Base-by-base conservation (phyloP, 192 early-diverging fungal genomes). In the Backusella australiensis region DNA sequence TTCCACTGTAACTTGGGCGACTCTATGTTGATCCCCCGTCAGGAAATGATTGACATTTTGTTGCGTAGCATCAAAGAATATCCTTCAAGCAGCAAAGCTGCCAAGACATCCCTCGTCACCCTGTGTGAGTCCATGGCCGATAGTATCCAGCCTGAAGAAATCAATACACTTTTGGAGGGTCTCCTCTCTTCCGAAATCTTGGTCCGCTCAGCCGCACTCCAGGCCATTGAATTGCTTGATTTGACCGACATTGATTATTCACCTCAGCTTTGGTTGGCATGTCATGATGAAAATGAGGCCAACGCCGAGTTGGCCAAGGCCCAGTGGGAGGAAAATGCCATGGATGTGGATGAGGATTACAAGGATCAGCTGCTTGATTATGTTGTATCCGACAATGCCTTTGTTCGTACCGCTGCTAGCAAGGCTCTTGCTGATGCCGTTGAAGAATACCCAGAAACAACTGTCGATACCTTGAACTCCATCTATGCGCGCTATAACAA, bases 191-290 rank as follows among this genome's bases (percentile, higher is more conserved):
- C 83, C 6, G 93, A 96, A 75, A 73, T 86, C 0, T 80, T 88
- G 72, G 91, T 95, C 63, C 87, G 95, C 7, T 83, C 90, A 65
- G 86, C 89, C 21, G 89, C 88, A 35, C 77, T 95, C 12, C 77
- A 86, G 32, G 92, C 86, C 4, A 78, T 96, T 4, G 88, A 91
- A 59, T 75, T 81, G 26, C 65, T 89, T 56, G 88, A 91, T 72
- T 74, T 89, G 49, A 82, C 90, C 6, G 74, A 86, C 14, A 86
- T 89, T 32, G 83, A 85, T 44, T 92, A 91, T 81, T 91, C 89
- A 35, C 79, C 86, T 14, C 85, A 91, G 56, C 82, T 96, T 34
- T 96, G 93, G 94, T 76, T 90, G 39, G 83, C 86, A 14, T 86
- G 86, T 34, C 90, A 87, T 76, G 95, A 96, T 77, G 81, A 92